Evolutionary conservation across 1,284 basidiomycete species (phyloP).

Genomic region (Termitomyces sp.): DNA sequence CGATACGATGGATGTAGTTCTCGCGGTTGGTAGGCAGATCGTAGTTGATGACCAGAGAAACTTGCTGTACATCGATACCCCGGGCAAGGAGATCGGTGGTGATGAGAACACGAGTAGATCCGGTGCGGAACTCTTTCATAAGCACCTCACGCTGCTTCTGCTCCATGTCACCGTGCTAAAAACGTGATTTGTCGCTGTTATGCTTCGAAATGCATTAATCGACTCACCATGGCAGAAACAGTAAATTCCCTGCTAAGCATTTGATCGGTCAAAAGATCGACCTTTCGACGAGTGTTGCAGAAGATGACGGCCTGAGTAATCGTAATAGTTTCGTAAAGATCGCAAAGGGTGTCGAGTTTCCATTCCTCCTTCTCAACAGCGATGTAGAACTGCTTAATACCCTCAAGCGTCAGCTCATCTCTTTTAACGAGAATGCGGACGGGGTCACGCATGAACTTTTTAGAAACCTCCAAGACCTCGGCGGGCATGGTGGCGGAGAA

Average conservation of each 20-base stretch:
- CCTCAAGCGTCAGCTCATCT: slow-evolving; percentile 80
- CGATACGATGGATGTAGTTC: slow-evolving; percentile 91
- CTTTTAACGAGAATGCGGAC: slow-evolving; percentile 84
- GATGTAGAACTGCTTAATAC: slow-evolving; percentile 89
- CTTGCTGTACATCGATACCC: slow-evolving; percentile 89
- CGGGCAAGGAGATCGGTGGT: slow-evolving; percentile 66
- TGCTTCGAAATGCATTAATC: neutral
- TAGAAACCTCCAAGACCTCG: slow-evolving; percentile 82
- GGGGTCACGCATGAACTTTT: slow-evolving; percentile 88
- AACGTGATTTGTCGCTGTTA: slow-evolving; percentile 22
- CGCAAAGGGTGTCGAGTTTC: slow-evolving; percentile 83
- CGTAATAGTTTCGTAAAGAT: slow-evolving; percentile 83
- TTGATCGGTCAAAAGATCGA: slow-evolving; percentile 88
- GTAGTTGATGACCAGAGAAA: slow-evolving; percentile 87
- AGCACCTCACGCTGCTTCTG: slow-evolving; percentile 82
- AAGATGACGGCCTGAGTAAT: slow-evolving; percentile 88
- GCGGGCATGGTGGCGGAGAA: slow-evolving; percentile 83
- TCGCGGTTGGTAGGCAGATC: slow-evolving; percentile 75
- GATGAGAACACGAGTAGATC: slow-evolving; percentile 84
- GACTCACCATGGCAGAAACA: slow-evolving; percentile 72
- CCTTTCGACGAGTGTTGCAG: slow-evolving; percentile 85
- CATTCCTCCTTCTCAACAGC: slow-evolving; percentile 86
- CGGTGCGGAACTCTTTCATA: slow-evolving; percentile 91
- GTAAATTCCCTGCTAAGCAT: slow-evolving; percentile 84
- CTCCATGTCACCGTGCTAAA: slow-evolving; percentile 82